Conservation (phyloP, 2,329 filamentous ascomycete genomes). For the Curvularia sp. region DNA sequence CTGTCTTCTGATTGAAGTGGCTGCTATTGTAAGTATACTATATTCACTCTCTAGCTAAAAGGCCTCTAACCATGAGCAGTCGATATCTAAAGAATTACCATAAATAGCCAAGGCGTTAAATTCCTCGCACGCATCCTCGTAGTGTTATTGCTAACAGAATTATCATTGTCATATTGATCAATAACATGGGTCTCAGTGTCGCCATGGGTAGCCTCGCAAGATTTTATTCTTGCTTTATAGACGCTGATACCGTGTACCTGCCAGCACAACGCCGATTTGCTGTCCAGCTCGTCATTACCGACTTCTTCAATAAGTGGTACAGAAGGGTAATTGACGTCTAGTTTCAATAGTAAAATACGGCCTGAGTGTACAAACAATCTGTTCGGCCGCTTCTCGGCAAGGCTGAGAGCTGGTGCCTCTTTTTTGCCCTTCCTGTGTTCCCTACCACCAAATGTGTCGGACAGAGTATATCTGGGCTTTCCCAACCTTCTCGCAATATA, state of each 20-base stretch:
- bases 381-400: too few species aligned
- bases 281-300: slow-evolving; percentile 2
- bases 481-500: background rate
- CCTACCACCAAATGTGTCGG: background rate
- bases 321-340: background rate
- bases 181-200: background rate
- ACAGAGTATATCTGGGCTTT: background rate
- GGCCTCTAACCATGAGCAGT: too few species aligned
- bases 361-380: background rate
- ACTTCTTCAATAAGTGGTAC: background rate
- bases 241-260: slow-evolving; percentile 1
- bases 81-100: slow-evolving; percentile 1
- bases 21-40: too few species aligned
- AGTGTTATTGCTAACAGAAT: background rate
- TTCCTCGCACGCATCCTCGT: background rate
- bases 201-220: background rate
- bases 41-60: too few species aligned
- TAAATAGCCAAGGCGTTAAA: background rate
- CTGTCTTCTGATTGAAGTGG: too few species aligned
- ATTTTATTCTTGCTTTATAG: slow-evolving; percentile 4
- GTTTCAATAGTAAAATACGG: background rate
- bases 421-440: background rate
- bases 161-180: background rate
- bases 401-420: too few species aligned
- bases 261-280: background rate